phyloP scores from a whole-genome alignment of 495 filamentous ascomycete genomes.

The Penicillium pulvis region DNA sequence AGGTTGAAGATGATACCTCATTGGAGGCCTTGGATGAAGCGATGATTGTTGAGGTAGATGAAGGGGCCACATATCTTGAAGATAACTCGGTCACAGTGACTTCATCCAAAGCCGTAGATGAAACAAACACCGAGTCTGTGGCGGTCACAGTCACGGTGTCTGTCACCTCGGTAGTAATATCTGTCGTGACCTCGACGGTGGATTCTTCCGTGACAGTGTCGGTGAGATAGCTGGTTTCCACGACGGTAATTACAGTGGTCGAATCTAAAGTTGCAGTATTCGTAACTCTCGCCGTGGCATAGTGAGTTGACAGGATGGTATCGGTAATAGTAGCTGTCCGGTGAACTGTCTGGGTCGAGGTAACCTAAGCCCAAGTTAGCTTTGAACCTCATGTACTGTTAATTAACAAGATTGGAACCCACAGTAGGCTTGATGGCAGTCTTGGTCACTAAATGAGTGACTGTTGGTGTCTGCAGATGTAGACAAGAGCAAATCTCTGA shows the following conservation, averaged over 20 bases:
- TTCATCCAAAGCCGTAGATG: not conserved
- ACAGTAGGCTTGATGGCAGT: not conserved
- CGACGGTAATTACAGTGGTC: not conserved
- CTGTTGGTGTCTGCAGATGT: not conserved
- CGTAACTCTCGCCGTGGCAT: not conserved
- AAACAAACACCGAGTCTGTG: not conserved
- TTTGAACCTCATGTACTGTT: not conserved
- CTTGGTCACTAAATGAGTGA: not conserved
- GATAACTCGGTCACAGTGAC: not conserved
- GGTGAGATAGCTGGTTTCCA: not conserved
- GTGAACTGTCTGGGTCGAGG: not conserved
- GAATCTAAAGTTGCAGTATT: not conserved
- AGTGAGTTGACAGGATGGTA: not conserved
- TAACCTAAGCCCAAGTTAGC: not conserved
- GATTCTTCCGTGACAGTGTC: not conserved
- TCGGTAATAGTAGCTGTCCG: not conserved
- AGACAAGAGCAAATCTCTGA: not conserved
- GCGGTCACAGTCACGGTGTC: not conserved
- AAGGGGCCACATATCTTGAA: not conserved
- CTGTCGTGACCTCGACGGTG: not conserved
- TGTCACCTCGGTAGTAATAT: not conserved
- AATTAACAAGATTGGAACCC: not conserved
- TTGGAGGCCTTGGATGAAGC: not conserved
- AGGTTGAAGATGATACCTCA: not conserved
- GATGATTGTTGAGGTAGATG: not conserved